Base-by-base conservation (phyloP, 805 yeast species). In the Cyberlindnera amylophila region DNA sequence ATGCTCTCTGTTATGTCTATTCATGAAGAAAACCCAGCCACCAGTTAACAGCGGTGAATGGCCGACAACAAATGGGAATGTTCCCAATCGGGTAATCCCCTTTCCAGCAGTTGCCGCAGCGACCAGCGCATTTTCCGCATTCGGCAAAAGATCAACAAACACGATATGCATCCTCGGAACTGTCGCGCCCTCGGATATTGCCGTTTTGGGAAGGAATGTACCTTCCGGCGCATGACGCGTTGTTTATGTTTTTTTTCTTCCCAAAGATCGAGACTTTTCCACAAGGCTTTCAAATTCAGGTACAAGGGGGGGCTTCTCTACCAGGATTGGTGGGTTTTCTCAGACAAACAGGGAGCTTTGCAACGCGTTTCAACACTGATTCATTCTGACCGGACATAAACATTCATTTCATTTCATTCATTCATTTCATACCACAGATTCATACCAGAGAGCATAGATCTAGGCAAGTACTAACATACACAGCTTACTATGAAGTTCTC, bases 401-500 rank as follows among this genome's bases (percentile, higher is more conserved):
- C n/a, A n/a, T n/a, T n/a, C n/a, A n/a, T n/a, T n/a, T n/a, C n/a
- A n/a, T n/a, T n/a, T n/a, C n/a, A n/a, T n/a, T n/a, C n/a, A n/a
- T n/a, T n/a, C n/a, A n/a, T n/a, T n/a, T n/a, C n/a, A n/a, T n/a
- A n/a, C n/a, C n/a, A n/a, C n/a, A n/a, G n/a, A n/a, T n/a, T n/a
- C n/a, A n/a, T n/a, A n/a, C n/a, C n/a, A n/a, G n/a, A n/a, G n/a
- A n/a, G n/a, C n/a, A n/a, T n/a, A n/a, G n/a, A n/a, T n/a, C n/a
- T n/a, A n/a, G n/a, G n/a, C n/a, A n/a, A 12, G 29, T 36, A 41
- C 44, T 36, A 36, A 41, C 40, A 36, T 13, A 5, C 14, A 7
- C 24, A 6, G 9, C 29, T 12, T 15, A 21, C 16, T 4, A 50
- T 50, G 53, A 50, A 47, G 44, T 47, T 47, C 42, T 34, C 51